Evolutionary conservation across 306 rosid species (phyloP), one percentile per base, ranked within the genome.

Genomic region (Fagus crenata): DNA sequence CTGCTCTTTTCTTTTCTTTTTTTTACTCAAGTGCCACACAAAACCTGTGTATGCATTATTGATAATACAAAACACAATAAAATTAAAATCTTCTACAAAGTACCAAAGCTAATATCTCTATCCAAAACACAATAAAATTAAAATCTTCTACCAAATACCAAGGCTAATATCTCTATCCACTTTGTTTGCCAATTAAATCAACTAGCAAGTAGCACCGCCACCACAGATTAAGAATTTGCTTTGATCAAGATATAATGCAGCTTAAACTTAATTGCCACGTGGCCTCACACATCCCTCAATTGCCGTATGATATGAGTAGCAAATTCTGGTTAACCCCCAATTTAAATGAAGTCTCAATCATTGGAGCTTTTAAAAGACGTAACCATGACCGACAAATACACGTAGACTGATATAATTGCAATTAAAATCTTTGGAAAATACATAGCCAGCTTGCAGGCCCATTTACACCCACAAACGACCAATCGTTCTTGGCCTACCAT

Each of bases 311-410:
- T 7, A 22, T 22, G 53, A 11, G 67, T 8, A 2, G 2, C 49
- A 76, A 77, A 55, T 1, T 18, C 37, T 8, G 53, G 40, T 35
- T 12, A 22, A 51, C 1, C 67, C 68, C 35, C n/a, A n/a, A n/a
- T n/a, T 73, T 49, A 41, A 73, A 77, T 67, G 79, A 77, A 31
- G 18, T 17, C 53, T 84, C 74, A 80, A 80, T 80, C 84, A 84
- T 84, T 80, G 81, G 76, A 49, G 76, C 39, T 69, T 33, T 33
- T 41, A 63, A 74, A 32, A 60, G 77, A 74, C 80, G 74, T 59
- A 49, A 40, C 69, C 76, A 73, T 33, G 79, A 84, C 92, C 89
- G 92, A 89, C 92, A 83, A 32, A 53, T 41, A 73, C 84, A 75
- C 83, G 86, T 80, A 75, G 58, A 87, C 73, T 32, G 49, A 28